Percentiles rank a stretch among this genome's conserved stretches.
phyloP scores from a whole-genome alignment of 2,329 filamentous ascomycete species.

The Bimuria novae-zelandiae region DNA sequence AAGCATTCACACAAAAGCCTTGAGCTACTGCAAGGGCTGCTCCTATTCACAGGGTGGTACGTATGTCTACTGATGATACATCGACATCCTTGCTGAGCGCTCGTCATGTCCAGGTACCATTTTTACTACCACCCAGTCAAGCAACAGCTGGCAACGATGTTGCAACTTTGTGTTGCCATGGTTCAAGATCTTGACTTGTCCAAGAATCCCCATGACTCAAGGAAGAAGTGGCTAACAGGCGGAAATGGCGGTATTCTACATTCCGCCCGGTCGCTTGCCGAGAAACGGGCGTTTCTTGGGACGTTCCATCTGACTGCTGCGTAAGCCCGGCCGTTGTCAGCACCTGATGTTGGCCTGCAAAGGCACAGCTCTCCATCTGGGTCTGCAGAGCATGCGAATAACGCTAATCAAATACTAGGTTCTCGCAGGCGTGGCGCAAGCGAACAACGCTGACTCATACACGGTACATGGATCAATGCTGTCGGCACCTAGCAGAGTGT shows the following conservation, averaged over 20 bases:
- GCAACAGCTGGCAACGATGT: slow-evolving; percentile 37
- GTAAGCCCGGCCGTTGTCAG: slow-evolving; percentile 16
- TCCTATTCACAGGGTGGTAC: slow-evolving; percentile 44
- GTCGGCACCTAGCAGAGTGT: slow-evolving; percentile 12
- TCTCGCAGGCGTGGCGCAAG: slow-evolving; percentile 28
- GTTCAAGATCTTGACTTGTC: slow-evolving; percentile 39
- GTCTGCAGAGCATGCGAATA: background rate
- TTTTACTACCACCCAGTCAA: slow-evolving; percentile 32
- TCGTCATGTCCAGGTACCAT: slow-evolving; percentile 28
- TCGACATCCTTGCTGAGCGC: background rate
- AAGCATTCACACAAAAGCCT: slow-evolving; percentile 40
- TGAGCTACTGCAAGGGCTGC: slow-evolving; percentile 48
- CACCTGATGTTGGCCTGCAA: background rate
- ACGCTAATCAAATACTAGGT: slow-evolving; percentile 12
- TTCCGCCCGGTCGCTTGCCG: slow-evolving; percentile 9
- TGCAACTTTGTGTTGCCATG: slow-evolving; percentile 45
- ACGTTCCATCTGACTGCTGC: slow-evolving; percentile 20
- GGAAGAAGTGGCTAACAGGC: background rate
- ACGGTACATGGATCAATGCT: slow-evolving; percentile 23
- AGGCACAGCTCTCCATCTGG: background rate
- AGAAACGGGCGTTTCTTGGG: slow-evolving; percentile 28
- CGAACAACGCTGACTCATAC: slow-evolving; percentile 20
- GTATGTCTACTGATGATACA: background rate
- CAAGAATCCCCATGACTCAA: slow-evolving; percentile 17
- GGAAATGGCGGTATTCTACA: background rate